Evolutionary conservation across 148 eudicot genomes (phyloP), one percentile per base, ranked within the genome.

Genomic region (Cornus suecica): DNA sequence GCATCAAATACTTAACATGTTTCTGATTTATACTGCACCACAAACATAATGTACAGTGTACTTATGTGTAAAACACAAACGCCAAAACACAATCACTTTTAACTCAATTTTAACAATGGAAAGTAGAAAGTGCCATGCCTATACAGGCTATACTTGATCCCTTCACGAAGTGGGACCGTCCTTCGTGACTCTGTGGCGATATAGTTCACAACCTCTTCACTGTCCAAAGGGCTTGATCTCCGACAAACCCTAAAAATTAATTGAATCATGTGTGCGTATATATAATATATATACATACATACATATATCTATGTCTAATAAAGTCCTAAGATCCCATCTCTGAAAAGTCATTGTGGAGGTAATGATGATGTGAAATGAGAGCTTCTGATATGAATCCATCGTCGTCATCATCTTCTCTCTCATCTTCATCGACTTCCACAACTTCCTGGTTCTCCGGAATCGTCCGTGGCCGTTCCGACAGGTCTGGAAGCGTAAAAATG

Each of bases 371-470:
- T 58, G 24, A 63, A 22, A 25, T 66, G 64, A 78, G 26, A 27
- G 42, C 42, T n/a, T 72, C 31, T 41, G 64, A 41, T 8, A 73
- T 76, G 84, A 80, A 83, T 80, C 80, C 76, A 56, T 62, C 82
- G 7, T 65, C 84, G 24, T 32, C 76, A 10, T 14, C 77, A 24
- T 26, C 84, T 1, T 65, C 87, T 22, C 56, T 74, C 52, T 56
- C 85, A 15, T 32, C 80, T 9, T 13, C 85, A 4, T 65, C 87
- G 10, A 24, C 87, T 69, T 30, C 87, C 54, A 26, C 85, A n/a
- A 81, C 84, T 58, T 81, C 87, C 26, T 87, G 97, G 87, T 79
- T 87, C 45, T 84, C 94, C 77, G 86, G 89, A 83, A 77, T 89
- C 58, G 88, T 90, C 54, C 87, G 90, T 72, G 80, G 84, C 85